phyloP scores from a whole-genome alignment of 495 filamentous ascomycete species.

The Penicillium paradoxum region DNA sequence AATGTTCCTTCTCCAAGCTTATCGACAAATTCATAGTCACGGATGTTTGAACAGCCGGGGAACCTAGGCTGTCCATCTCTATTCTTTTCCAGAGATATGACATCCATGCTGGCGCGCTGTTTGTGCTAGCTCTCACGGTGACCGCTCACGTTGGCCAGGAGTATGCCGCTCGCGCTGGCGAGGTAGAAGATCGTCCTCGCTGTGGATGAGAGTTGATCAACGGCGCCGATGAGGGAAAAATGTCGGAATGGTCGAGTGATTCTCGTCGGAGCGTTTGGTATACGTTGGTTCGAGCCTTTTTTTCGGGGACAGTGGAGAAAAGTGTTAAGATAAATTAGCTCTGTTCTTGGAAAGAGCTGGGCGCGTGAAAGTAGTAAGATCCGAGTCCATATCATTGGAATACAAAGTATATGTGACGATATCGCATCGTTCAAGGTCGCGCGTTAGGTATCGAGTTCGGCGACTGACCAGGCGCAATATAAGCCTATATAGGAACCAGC shows the following conservation, averaged over 20 bases:
- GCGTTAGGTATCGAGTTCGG: neutral
- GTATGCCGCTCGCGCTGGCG: neutral
- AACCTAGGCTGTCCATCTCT: conserved; percentile 51
- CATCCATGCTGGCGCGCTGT: conserved; percentile 27
- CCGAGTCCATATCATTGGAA: neutral
- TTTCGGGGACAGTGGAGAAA: neutral
- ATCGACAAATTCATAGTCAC: conserved; percentile 77
- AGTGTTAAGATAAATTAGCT: neutral
- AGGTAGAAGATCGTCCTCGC: neutral
- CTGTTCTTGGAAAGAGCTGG: neutral
- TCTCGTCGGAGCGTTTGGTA: neutral
- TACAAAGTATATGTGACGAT: conserved; percentile 8
- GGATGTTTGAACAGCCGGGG: conserved; percentile 79
- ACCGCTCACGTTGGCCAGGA: neutral
- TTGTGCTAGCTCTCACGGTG: neutral
- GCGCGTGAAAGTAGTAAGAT: neutral
- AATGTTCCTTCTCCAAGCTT: conserved; percentile 99
- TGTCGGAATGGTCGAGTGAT: neutral
- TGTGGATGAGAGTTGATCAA: neutral
- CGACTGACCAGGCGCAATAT: neutral
- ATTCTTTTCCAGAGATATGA: conserved; percentile 29
- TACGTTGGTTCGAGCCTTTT: neutral
- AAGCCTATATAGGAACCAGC: conserved; percentile 5
- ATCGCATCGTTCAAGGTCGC: conserved; percentile 1
- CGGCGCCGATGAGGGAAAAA: neutral